A percentile compares a stretch with the other conserved stretches of the same genome.
Evolutionary conservation across 805 yeast genomes (phyloP).

Genomic region (Nakazawaea holstii): DNA sequence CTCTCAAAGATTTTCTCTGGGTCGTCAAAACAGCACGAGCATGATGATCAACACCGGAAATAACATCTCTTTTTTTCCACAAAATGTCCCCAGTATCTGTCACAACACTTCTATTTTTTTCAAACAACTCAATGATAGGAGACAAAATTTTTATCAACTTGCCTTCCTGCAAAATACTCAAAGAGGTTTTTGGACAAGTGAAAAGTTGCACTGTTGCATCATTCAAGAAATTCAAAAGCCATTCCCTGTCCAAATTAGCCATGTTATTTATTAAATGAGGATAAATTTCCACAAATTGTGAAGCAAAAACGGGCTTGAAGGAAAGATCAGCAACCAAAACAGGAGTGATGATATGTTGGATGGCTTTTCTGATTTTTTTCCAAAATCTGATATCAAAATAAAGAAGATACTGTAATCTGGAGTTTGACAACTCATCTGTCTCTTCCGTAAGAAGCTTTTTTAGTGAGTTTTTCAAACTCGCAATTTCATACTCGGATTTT

Average conservation of each 20-base stretch:
- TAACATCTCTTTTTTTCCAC: constrained; percentile 14
- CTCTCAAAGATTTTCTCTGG: constrained; percentile 4
- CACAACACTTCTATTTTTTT: constrained; percentile 23
- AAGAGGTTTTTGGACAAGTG: constrained; percentile 37
- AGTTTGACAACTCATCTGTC: constrained; percentile 19
- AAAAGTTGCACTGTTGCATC: constrained; percentile 35
- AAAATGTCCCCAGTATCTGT: constrained; percentile 22
- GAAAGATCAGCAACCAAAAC: constrained; percentile 45
- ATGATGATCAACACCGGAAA: constrained; percentile 4
- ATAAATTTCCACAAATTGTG: constrained; percentile 50
- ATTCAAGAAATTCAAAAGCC: constrained; percentile 29
- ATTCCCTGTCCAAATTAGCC: constrained; percentile 48
- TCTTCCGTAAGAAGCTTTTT: neutral
- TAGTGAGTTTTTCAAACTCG: constrained; percentile 12
- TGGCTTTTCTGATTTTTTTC: constrained; percentile 40
- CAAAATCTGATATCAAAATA: constrained; percentile 56
- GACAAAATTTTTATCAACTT: constrained; percentile 39
- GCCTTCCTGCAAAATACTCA: constrained; percentile 33
- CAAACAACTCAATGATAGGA: constrained; percentile 39
- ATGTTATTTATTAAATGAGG: constrained; percentile 43
- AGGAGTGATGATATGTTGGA: constrained; percentile 49
- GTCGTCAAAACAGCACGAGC: constrained; percentile 6
- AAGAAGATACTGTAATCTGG: constrained; percentile 55
- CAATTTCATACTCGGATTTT: constrained; percentile 21
- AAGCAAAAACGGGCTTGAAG: constrained; percentile 42